phyloP scores from a whole-genome alignment of 352 stramenopile genomes.

The Phytophthora capsici region DNA sequence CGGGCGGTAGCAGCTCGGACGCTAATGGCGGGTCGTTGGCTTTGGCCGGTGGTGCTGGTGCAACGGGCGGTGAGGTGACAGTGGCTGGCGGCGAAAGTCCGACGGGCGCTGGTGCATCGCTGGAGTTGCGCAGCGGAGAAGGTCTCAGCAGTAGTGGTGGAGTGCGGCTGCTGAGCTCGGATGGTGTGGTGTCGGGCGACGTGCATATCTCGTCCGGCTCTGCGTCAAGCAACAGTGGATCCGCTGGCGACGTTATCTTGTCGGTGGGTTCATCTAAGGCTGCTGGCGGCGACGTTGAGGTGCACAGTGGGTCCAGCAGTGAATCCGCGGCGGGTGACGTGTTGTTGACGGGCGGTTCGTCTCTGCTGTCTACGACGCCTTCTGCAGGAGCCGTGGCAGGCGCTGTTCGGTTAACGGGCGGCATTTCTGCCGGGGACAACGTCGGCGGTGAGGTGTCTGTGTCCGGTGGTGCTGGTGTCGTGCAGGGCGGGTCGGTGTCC shows the following conservation, averaged over 20 bases:
- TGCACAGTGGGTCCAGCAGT: slow-evolving; percentile 13
- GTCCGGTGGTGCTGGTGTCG: background rate
- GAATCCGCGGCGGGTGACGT: slow-evolving; percentile 13
- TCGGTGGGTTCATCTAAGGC: slow-evolving; percentile 15
- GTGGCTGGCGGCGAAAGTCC: slow-evolving; percentile 21
- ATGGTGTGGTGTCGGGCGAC: slow-evolving; percentile 12
- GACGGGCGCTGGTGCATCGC: slow-evolving; percentile 10
- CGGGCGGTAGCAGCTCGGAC: slow-evolving; percentile 6
- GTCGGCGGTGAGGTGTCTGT: slow-evolving; percentile 11
- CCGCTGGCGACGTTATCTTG: slow-evolving; percentile 9
- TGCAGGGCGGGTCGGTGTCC: slow-evolving; percentile 5
- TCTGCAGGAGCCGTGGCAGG: slow-evolving; percentile 13
- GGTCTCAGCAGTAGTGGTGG: slow-evolving; percentile 16
- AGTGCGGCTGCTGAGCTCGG: slow-evolving; percentile 15
- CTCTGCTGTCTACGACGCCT: slow-evolving; percentile 2
- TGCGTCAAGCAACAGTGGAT: slow-evolving; percentile 1
- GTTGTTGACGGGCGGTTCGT: slow-evolving; percentile 20
- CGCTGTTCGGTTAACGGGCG: slow-evolving; percentile 14
- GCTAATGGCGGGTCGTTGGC: slow-evolving; percentile 6
- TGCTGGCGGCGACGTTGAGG: slow-evolving; percentile 16
- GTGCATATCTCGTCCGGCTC: slow-evolving; percentile 23
- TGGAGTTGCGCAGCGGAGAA: slow-evolving; percentile 25
- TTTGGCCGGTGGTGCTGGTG: slow-evolving; percentile 20
- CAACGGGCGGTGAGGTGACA: slow-evolving; percentile 14
- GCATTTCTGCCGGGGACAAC: slow-evolving; percentile 16